Evolutionary conservation across 345 rosid species (phyloP).

Genomic region (Passiflora organensis): DNA sequence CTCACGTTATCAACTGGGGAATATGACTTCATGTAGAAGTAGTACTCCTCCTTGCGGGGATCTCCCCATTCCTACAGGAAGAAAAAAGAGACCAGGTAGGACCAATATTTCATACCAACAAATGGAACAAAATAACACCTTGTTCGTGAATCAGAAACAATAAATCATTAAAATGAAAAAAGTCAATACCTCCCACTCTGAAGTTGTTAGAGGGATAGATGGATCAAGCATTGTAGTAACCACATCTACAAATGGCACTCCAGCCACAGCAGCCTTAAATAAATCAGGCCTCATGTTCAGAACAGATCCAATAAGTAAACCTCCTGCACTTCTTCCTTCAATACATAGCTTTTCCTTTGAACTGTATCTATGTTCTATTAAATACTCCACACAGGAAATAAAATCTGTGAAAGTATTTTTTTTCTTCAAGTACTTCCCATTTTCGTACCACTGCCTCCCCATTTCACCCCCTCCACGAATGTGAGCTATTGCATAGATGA

Average conservation of each 20-base stretch:
- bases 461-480: conserved; percentile 98
- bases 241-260: conserved; percentile 94
- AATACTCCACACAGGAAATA: conserved; percentile 71
- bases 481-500: conserved; percentile 79
- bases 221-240: conserved; percentile 98
- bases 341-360: conserved; percentile 78
- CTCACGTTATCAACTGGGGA: conserved; percentile 92
- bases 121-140: neutral
- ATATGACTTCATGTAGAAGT: conserved; percentile 86
- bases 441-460: conserved; percentile 98
- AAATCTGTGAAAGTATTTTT: conserved; percentile 89
- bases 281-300: conserved; percentile 96
- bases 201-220: conserved; percentile 85
- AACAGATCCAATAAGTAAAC: conserved; percentile 87
- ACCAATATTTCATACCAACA: neutral
- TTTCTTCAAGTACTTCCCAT: conserved; percentile 78
- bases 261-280: conserved; percentile 84
- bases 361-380: conserved; percentile 59
- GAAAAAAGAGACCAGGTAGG: conserved; percentile 4
- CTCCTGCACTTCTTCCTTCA: conserved; percentile 95
- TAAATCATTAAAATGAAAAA: neutral
- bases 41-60: conserved; percentile 82
- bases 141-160: neutral
- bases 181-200: conserved; percentile 94
- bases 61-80: conserved; percentile 96